Evolutionary conservation across 768 basidiomycete genomes (phyloP).

Genomic region (Macrolepiota albuminosa): DNA sequence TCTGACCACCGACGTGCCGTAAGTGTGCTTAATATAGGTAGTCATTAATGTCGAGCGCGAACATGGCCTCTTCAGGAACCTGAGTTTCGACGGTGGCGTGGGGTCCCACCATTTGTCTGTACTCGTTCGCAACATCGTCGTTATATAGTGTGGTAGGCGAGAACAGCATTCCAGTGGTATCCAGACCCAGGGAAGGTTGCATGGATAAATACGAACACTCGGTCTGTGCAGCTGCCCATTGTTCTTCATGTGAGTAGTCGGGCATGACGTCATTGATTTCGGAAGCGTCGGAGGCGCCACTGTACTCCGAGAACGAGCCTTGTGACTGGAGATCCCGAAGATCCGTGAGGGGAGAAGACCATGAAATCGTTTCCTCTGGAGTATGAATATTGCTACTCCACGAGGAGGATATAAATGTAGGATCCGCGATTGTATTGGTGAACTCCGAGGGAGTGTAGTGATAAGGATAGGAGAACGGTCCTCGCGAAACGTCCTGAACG

Average conservation of each 20-base stretch:
- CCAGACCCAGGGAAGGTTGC: not conserved
- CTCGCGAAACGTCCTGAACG: conserved; percentile 8
- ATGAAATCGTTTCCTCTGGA: conserved; percentile 2
- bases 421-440: conserved; percentile 6
- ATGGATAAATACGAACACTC: not conserved
- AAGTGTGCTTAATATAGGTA: conserved; percentile 19
- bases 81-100: conserved; percentile 1
- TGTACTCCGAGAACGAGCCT: not conserved
- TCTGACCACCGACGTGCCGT: not conserved
- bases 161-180: conserved; percentile 6
- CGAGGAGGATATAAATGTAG: conserved; percentile 31
- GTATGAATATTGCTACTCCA: conserved; percentile 31
- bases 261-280: not conserved
- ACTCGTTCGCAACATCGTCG: conserved; percentile 2
- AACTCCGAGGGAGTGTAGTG: conserved; percentile 1
- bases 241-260: not conserved
- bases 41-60: conserved; percentile 23
- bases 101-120: conserved; percentile 2
- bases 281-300: not conserved
- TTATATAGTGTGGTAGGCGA: conserved; percentile 1
- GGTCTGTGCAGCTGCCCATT: conserved; percentile 3
- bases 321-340: not conserved
- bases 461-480: conserved; percentile 2
- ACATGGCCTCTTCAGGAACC: conserved; percentile 18
- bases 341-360: conserved; percentile 8